Evolutionary conservation across 2,329 filamentous ascomycete species (phyloP).

Genomic region (Endocalyx cinctus): DNA sequence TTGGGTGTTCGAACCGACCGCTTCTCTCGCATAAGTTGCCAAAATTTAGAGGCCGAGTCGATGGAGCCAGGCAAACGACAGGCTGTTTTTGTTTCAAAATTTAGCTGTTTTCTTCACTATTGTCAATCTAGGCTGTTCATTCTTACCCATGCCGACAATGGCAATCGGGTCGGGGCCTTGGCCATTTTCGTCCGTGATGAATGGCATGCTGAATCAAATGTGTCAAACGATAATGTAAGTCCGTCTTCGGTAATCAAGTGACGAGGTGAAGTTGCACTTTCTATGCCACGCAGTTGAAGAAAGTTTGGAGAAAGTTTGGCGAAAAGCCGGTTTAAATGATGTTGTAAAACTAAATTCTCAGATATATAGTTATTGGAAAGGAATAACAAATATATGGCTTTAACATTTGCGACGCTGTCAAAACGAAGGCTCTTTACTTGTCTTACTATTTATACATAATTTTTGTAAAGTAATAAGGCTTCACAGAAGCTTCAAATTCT

Average conservation of each 20-base stretch:
- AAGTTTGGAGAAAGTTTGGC: not conserved
- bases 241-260: not conserved
- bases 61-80: constrained; percentile 17
- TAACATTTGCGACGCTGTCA: not conserved
- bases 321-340: not conserved
- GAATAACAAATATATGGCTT: not conserved
- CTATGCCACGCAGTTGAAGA: not conserved
- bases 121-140: not conserved
- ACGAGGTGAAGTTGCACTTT: not conserved
- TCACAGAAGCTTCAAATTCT: not conserved
- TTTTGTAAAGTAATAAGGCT: not conserved
- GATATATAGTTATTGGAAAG: no score
- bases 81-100: constrained; percentile 7
- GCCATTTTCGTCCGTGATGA: not conserved
- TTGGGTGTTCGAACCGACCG: constrained; percentile 11
- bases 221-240: not conserved
- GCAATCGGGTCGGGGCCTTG: not conserved
- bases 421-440: not conserved
- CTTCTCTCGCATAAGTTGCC: constrained; percentile 14
- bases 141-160: not conserved
- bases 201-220: not conserved
- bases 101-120: not conserved
- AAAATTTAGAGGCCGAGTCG: constrained; percentile 13
- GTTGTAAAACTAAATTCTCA: no score
- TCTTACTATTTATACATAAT: not conserved